These are phyloP conservation scores for Cucurbita moschata DNA, from an alignment of 306 rosid genomes.

Conservation along the genomic window DNA sequence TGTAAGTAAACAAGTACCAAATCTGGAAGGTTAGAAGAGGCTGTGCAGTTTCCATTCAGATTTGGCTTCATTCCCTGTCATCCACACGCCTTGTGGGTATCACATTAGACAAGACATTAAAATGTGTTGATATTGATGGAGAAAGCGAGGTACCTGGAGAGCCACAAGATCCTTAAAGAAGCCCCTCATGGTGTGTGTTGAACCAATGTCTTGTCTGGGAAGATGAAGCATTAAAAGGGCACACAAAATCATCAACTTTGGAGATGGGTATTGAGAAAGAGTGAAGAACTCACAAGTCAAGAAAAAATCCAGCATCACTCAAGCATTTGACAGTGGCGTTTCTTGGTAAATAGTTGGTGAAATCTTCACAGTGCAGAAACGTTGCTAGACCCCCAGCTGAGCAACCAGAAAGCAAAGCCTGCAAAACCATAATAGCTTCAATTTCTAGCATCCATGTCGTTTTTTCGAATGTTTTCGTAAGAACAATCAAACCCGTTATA, in stretches of 20 bases:
- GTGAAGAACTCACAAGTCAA: conserved; percentile 36
- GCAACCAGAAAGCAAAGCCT: conserved; percentile 95
- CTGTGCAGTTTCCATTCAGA: conserved; percentile 48
- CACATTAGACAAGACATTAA: not conserved
- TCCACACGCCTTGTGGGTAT: conserved; percentile 7
- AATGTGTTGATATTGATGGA: not conserved
- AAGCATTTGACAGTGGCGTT: conserved; percentile 68
- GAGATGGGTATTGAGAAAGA: not conserved
- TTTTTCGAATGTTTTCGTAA: too few relatives aligned
- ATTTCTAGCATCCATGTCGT: not conserved
- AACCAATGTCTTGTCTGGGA: conserved; percentile 52
- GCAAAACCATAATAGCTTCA: not conserved
- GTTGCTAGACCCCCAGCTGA: conserved; percentile 94
- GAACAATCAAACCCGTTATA: too few relatives aligned
- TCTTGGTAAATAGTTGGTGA: conserved; percentile 47
- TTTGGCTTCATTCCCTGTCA: conserved; percentile 50
- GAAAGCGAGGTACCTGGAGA: conserved; percentile 44
- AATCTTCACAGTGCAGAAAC: conserved; percentile 70
- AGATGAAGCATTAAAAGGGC: not conserved
- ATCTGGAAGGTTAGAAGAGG: conserved; percentile 28
- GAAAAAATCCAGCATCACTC: conserved; percentile 94
- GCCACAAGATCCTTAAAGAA: conserved; percentile 43
- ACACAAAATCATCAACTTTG: not conserved
- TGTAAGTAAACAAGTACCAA: conserved; percentile 26
- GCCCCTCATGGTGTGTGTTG: conserved; percentile 55